Evolutionary conservation across 1,284 basidiomycete species (phyloP).

Genomic region (Apiotrichum gamsii): DNA sequence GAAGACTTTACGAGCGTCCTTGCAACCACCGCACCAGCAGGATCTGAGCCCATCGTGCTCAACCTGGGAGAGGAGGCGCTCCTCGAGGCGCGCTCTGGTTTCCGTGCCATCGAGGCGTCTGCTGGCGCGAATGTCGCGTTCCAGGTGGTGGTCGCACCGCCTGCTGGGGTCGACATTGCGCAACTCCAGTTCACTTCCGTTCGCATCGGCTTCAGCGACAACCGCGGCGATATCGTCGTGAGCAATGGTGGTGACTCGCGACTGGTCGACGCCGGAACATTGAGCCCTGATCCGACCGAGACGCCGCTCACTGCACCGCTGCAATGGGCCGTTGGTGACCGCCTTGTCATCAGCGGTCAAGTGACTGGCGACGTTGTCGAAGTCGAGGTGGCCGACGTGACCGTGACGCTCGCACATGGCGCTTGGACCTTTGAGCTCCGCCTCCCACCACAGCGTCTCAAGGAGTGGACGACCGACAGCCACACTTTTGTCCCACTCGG

Average conservation of each 20-base stretch:
- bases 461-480: slow-evolving; percentile 19
- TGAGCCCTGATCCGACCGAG: not conserved
- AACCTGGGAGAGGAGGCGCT: slow-evolving; percentile 51
- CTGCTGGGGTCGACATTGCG: slow-evolving; percentile 36
- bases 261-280: slow-evolving; percentile 6
- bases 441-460: slow-evolving; percentile 15
- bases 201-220: slow-evolving; percentile 37
- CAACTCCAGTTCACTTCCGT: slow-evolving; percentile 34
- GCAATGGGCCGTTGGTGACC: slow-evolving; percentile 14
- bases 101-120: slow-evolving; percentile 60
- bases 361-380: slow-evolving; percentile 20
- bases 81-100: slow-evolving; percentile 35
- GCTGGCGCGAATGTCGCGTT: slow-evolving; percentile 62
- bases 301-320: slow-evolving; percentile 3
- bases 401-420: slow-evolving; percentile 23
- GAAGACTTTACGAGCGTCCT: slow-evolving; percentile 65
- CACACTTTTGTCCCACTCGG: slow-evolving; percentile 14
- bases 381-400: slow-evolving; percentile 24
- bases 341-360: slow-evolving; percentile 23
- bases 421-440: slow-evolving; percentile 33
- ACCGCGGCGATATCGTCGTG: slow-evolving; percentile 27
- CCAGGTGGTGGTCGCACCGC: slow-evolving; percentile 54
- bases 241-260: not conserved
- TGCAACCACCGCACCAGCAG: slow-evolving; percentile 61
- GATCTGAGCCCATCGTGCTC: slow-evolving; percentile 56